Evolutionary conservation across 179 eudicot genomes (phyloP), one percentile per base, ranked within the genome.

Genomic region (Gypsophila paniculata): DNA sequence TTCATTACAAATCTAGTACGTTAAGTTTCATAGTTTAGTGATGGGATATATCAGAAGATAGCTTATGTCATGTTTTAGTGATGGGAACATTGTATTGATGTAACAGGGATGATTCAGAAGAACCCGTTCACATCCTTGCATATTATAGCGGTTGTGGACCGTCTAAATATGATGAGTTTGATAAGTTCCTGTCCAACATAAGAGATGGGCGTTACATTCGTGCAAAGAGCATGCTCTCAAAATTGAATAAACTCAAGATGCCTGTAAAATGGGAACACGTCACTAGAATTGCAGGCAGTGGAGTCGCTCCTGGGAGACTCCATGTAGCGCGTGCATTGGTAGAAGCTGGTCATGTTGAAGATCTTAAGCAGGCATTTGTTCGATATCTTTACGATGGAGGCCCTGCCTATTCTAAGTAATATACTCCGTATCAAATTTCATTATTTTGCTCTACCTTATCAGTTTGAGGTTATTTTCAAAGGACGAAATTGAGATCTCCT

Each of bases 311-410:
- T 18, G 99, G 99, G 69, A 89, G 99, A 78, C 81, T 94, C 69
- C 99, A 94, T 59, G 88, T 94, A 36, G 99, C 99, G 51, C 96
- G 99, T 62, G 99, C 99, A 65, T 71, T 94, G 89, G 90, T 94
- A 73, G 99, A 91, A 81, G 99, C 89, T 18, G 99, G 99, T 59
- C 86, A 94, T 81, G 96, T 90, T 39, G 96, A 91, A 73, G 91
- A 86, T 86, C 86, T 91, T 64, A 91, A 91, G 80, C 97, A 94
- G 73, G 99, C 97, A 72, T 94, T 94, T 70, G 42, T 85, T 60
- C 87, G 92, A 39, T 94, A 91, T 81, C 97, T 94, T 62, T 86
- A 91, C 81, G 99, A 94, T 72, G 96, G 86, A 5, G 99, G 99
- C 58, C 99, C 99, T 53, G 99, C 99, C 58, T 94, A 94, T 85